Conservation (phyloP, 306 rosid genomes). For the Quercus aquifolioides region DNA sequence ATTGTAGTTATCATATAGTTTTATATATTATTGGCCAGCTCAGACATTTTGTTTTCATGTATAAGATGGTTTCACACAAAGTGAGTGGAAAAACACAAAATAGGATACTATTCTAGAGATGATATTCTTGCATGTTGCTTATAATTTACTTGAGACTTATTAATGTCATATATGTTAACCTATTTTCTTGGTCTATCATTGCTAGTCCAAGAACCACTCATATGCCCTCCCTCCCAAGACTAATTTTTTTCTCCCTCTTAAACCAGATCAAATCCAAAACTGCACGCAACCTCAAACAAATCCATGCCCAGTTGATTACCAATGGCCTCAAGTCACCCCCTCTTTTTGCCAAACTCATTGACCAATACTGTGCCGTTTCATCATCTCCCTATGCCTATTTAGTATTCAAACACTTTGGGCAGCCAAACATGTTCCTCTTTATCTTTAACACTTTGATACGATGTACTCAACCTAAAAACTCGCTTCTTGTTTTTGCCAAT, state of each 20-base stretch:
- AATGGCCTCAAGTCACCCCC: conserved; percentile 52
- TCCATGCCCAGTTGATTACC: conserved; percentile 61
- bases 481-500: conserved; percentile 41
- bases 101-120: too few relatives aligned
- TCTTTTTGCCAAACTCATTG: conserved; percentile 49
- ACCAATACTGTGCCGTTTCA: conserved; percentile 36
- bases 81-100: too few relatives aligned
- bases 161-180: too few relatives aligned
- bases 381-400: conserved; percentile 37
- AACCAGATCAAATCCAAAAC: conserved; percentile 31
- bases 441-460: conserved; percentile 67
- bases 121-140: too few relatives aligned
- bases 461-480: conserved; percentile 47
- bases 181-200: too few relatives aligned
- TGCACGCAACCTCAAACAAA: conserved; percentile 37
- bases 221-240: conserved; percentile 39
- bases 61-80: too few relatives aligned
- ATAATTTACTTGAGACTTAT: too few relatives aligned
- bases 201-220: neutral
- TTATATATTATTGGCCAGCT: too few relatives aligned
- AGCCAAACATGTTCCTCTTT: conserved; percentile 45
- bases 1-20: too few relatives aligned
- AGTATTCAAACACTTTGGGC: conserved; percentile 33
- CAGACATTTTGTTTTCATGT: too few relatives aligned
- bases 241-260: conserved; percentile 31